A percentile compares a stretch with the other conserved stretches of the same genome.
phyloP scores from a whole-genome alignment of 108 stramenopile genomes.

The Schizochytrium sp. region DNA sequence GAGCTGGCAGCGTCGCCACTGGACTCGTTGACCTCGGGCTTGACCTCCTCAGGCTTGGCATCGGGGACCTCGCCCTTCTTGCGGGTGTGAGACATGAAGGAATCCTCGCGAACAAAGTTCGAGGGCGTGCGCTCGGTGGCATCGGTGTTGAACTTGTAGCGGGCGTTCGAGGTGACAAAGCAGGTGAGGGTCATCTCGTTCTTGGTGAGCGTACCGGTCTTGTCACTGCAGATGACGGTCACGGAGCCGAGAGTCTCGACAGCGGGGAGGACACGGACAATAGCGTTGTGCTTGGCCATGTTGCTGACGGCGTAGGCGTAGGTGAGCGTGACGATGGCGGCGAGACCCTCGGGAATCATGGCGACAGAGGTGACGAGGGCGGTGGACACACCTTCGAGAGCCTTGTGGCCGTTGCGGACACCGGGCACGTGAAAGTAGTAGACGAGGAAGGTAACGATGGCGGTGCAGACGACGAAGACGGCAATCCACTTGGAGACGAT shows the following conservation, averaged over 20 bases:
- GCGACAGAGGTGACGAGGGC: conserved; percentile 89
- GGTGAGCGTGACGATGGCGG: conserved; percentile 78
- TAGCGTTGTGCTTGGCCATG: conserved; percentile 76
- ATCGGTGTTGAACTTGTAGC: not conserved
- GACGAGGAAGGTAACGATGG: conserved; percentile 75
- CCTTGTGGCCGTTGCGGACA: conserved; percentile 64
- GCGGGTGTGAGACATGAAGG: not conserved
- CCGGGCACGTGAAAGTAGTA: conserved; percentile 38
- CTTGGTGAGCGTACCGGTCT: conserved; percentile 92
- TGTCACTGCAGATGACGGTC: conserved; percentile 82
- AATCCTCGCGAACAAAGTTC: conserved; percentile 6
- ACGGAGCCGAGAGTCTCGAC: conserved; percentile 90
- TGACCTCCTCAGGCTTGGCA: not conserved
- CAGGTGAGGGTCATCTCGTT: conserved; percentile 75
- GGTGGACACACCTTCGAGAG: conserved; percentile 73
- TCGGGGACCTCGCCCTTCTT: not conserved
- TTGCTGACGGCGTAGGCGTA: conserved; percentile 76
- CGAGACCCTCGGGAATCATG: conserved; percentile 83
- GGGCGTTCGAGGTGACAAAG: conserved; percentile 11
- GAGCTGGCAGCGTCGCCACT: not conserved
- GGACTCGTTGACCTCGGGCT: not conserved
- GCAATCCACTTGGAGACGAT: conserved; percentile 77
- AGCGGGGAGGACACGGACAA: conserved; percentile 81
- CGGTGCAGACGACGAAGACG: conserved; percentile 54
- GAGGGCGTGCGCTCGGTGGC: not conserved